Evolutionary conservation across 1,284 basidiomycete species (phyloP), one percentile per base, ranked within the genome.

Genomic region (Ustilago tritici): DNA sequence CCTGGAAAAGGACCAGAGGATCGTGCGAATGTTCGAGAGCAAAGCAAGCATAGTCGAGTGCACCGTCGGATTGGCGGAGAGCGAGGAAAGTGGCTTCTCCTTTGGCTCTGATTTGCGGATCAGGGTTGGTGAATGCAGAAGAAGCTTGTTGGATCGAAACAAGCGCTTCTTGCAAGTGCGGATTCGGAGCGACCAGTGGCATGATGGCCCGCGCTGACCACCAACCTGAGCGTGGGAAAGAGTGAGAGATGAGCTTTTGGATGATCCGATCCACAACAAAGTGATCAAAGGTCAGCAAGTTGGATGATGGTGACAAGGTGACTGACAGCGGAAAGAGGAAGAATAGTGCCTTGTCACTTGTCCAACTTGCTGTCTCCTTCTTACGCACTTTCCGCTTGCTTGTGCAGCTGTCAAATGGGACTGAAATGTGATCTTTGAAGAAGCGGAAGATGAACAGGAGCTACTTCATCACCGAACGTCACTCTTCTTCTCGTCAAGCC

Each of bases 81-180:
- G 68, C 72, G 38, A 82, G 65, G 41, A 82, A 82, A 47, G 74
- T 79, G 23, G 74, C 73, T 56, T 81, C 81, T 11, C 81, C 81
- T 56, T 73, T 68, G 32, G 66, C 72, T 38, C 81, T 68, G 35
- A 65, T 55, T 19, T 65, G 69, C 38, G 81, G 65, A 57, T 81
- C 79, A 6, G 81, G 77, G n/a, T 61, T 78, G 73, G 61, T 70
- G 65, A 81, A 82, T 19, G 76, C 67, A 28, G 57, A 43, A 2
- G 79, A 71, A 12, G 81, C 81, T 28, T 79, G 73, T n/a, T 75
- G 70, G 49, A 82, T 74, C 11, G 71, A 70, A 50, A 58, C 58
- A n/a, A 81, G 61, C 31, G 75, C 78, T 55, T 77, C 65, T 50
- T 79, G 60, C 50, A 81, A 58, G 66, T 82, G 78, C 57, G 52